Conservation (phyloP, 495 filamentous ascomycete genomes). For the Lasiosphaeris hirsuta region DNA sequence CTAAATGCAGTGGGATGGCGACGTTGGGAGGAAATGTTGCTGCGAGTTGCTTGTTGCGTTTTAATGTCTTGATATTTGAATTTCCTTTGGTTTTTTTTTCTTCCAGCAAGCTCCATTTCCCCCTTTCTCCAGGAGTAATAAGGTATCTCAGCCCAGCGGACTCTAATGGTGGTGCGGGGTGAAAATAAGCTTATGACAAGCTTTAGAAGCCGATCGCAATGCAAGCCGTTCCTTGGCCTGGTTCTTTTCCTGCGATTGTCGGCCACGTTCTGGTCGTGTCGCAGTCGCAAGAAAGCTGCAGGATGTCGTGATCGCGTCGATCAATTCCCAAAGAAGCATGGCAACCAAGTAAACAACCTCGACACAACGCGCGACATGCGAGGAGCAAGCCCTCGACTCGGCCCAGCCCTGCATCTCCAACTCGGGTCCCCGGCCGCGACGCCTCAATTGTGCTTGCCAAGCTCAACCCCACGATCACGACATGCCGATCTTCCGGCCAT, state of each 20-base stretch:
- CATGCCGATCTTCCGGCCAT: constrained; percentile 1
- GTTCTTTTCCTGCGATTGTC: not conserved
- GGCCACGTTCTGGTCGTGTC: not conserved
- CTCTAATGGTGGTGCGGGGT: not conserved
- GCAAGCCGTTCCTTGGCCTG: not conserved
- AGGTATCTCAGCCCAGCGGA: not conserved
- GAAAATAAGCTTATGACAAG: constrained; percentile 5
- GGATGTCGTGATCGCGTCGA: constrained; percentile 7
- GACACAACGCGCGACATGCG: not conserved
- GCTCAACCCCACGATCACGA: constrained; percentile 11
- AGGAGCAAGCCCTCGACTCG: not conserved
- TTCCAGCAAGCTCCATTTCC: not conserved
- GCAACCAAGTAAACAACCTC: not conserved
- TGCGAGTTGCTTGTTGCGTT: too few relatives aligned
- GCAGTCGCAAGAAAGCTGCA: constrained; percentile 1
- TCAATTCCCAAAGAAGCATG: not conserved
- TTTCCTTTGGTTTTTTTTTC: too few relatives aligned
- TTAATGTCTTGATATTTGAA: too few relatives aligned
- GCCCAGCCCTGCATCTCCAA: not conserved
- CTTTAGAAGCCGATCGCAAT: constrained; percentile 9
- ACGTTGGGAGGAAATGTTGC: too few relatives aligned
- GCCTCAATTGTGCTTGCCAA: not conserved
- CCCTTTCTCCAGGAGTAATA: not conserved
- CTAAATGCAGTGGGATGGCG: too few relatives aligned
- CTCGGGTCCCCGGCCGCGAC: too few relatives aligned